A percentile compares a stretch with the other conserved stretches of the same genome.
Evolutionary conservation across 2,329 filamentous ascomycete genomes (phyloP).

Genomic region (Ambrosiella beaveri): DNA sequence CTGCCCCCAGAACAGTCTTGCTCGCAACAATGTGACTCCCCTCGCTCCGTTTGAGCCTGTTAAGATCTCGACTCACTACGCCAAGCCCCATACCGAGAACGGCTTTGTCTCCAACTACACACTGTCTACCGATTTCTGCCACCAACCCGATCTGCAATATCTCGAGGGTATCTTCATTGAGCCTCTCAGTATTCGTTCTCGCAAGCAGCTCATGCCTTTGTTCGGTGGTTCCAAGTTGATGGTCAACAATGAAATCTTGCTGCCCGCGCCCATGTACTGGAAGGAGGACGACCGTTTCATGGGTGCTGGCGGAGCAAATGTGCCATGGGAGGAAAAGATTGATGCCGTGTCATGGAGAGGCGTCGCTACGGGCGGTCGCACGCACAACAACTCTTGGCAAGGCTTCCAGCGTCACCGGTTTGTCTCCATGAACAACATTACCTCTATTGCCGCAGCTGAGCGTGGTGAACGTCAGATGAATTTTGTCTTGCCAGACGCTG

Average conservation of each 20-base stretch:
- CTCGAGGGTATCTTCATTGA: conserved; percentile 49
- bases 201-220: conserved; percentile 42
- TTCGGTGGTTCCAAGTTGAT: conserved; percentile 53
- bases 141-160: conserved; percentile 44
- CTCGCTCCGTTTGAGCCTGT: conserved; percentile 29
- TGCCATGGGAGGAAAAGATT: conserved; percentile 39
- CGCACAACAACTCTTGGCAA: conserved; percentile 45
- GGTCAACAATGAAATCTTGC: conserved; percentile 53
- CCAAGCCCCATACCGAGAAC: conserved; percentile 31
- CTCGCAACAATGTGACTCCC: conserved; percentile 30
- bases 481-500: conserved; percentile 32
- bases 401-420: conserved; percentile 63
- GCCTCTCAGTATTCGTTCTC: conserved; percentile 38
- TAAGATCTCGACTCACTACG: conserved; percentile 27
- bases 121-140: conserved; percentile 43
- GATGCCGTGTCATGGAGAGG: conserved; percentile 45
- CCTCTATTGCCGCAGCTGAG: conserved; percentile 35
- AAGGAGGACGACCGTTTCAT: conserved; percentile 44
- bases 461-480: conserved; percentile 29
- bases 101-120: conserved; percentile 48
- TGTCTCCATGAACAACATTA: conserved; percentile 54
- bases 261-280: conserved; percentile 55
- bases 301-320: conserved; percentile 35
- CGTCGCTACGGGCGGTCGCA: conserved; percentile 46
- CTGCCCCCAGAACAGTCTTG: conserved; percentile 45